A percentile compares a stretch with the other conserved stretches of the same genome.
Evolutionary conservation across 225 moss, liverwort and hornwort species (phyloP).

Genomic region (Polytrichum formosum): DNA sequence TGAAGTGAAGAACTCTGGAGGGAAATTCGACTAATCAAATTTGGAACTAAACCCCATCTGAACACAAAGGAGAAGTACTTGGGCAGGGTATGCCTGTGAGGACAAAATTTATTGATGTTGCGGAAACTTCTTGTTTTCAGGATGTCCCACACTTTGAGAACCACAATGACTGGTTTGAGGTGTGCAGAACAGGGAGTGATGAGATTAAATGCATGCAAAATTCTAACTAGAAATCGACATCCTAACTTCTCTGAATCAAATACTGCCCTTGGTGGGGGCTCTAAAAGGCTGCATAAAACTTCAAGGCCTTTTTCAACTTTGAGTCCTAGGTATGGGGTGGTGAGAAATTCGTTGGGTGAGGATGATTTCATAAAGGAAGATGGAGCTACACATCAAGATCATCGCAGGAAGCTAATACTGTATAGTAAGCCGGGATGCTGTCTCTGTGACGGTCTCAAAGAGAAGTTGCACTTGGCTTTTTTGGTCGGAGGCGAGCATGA

Average conservation of each 20-base stretch:
- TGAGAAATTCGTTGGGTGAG: conserved; percentile 22
- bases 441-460: conserved; percentile 89
- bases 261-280: not conserved
- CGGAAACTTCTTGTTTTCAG: conserved; percentile 19
- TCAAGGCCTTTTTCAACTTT: conserved; percentile 13
- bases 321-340: conserved; percentile 30
- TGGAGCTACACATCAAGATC: conserved; percentile 14
- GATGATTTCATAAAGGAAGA: conserved; percentile 17
- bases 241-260: not conserved
- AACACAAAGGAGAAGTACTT: too few relatives aligned
- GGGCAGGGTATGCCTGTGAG: conserved; percentile 21
- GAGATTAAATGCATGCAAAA: not conserved
- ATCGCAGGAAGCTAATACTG: conserved; percentile 51
- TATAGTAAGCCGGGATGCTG: conserved; percentile 95
- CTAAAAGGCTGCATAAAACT: not conserved
- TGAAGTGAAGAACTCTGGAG: too few relatives aligned
- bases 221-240: not conserved
- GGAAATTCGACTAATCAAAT: too few relatives aligned
- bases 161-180: conserved; percentile 4
- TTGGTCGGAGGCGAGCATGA: conserved; percentile 31
- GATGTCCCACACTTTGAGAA: conserved; percentile 15
- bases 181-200: conserved; percentile 1
- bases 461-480: conserved; percentile 60
- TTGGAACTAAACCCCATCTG: too few relatives aligned
- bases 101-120: conserved; percentile 24